Conservation (phyloP, 805 yeast species). For the Teunomyces atbi region DNA sequence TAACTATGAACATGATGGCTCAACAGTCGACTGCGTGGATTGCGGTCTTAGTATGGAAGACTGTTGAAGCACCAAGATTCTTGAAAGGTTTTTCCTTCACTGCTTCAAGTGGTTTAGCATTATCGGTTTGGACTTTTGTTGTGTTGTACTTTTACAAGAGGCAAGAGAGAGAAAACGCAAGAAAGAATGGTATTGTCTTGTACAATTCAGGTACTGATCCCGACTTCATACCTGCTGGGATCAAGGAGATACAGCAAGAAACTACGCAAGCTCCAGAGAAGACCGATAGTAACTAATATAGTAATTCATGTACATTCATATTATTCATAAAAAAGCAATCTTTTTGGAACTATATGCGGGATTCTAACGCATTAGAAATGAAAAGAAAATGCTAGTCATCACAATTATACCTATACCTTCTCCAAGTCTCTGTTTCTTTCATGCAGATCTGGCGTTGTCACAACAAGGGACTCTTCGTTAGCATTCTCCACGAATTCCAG, state of each 20-base stretch:
- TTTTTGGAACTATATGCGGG: not conserved
- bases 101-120: slow-evolving; percentile 45
- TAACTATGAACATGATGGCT: slow-evolving; percentile 53
- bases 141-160: slow-evolving; percentile 47
- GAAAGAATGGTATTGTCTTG: slow-evolving; percentile 35
- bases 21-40: slow-evolving; percentile 56
- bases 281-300: not conserved
- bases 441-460: not conserved
- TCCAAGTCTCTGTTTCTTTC: not conserved
- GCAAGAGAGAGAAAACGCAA: slow-evolving; percentile 31
- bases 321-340: not conserved
- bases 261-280: not conserved
- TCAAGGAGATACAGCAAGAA: not conserved
- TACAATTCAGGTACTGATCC: slow-evolving; percentile 23
- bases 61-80: slow-evolving; percentile 57
- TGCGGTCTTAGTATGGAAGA: slow-evolving; percentile 51
- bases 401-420: not conserved
- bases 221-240: slow-evolving; percentile 10
- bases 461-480: not conserved
- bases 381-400: not conserved
- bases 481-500: slow-evolving; percentile 9
- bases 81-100: slow-evolving; percentile 53
- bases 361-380: not conserved
- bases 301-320: not conserved
- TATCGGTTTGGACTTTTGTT: slow-evolving; percentile 49